Percentiles rank a stretch among this genome's conserved stretches.
Evolutionary conservation across 345 rosid genomes (phyloP).

Genomic region (Salix arbutifolia): DNA sequence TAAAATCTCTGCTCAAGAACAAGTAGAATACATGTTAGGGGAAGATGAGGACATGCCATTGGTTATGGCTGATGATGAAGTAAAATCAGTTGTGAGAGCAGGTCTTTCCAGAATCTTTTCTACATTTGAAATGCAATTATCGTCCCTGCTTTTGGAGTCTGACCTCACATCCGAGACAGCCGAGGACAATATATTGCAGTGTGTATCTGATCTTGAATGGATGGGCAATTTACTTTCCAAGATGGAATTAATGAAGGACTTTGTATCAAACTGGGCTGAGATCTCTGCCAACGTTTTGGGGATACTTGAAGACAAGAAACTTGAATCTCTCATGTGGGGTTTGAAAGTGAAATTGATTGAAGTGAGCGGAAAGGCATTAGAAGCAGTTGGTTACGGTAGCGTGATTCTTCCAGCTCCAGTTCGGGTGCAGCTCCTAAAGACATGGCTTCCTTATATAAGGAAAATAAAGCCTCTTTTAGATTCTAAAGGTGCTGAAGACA

Average conservation of each 20-base stretch:
- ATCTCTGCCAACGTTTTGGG: slow-evolving; percentile 47
- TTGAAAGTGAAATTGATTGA: slow-evolving; percentile 69
- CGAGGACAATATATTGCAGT: slow-evolving; percentile 38
- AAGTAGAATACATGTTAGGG: slow-evolving; percentile 82
- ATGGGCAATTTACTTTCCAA: slow-evolving; percentile 66
- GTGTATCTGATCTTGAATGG: slow-evolving; percentile 70
- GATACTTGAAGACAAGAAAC: slow-evolving; percentile 52
- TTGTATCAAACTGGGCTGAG: slow-evolving; percentile 63
- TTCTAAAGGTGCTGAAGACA: slow-evolving; percentile 35
- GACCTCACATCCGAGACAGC: slow-evolving; percentile 27
- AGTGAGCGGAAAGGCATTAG: slow-evolving; percentile 75
- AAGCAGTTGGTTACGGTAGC: slow-evolving; percentile 83
- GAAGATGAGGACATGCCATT: slow-evolving; percentile 55
- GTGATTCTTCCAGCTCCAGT: slow-evolving; percentile 62
- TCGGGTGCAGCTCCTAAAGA: slow-evolving; percentile 52
- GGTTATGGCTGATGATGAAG: slow-evolving; percentile 60
- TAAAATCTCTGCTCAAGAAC: slow-evolving; percentile 80
- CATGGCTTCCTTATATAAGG: slow-evolving; percentile 85
- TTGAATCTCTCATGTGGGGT: slow-evolving; percentile 55
- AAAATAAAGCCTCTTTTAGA: slow-evolving; percentile 72
- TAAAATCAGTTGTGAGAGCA: slow-evolving; percentile 48
- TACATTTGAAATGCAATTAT: slow-evolving; percentile 44
- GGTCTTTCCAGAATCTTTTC: slow-evolving; percentile 56
- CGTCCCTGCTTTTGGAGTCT: slow-evolving; percentile 41
- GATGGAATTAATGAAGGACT: slow-evolving; percentile 78